phyloP scores from a whole-genome alignment of 2,329 filamentous ascomycete species.

The Colletotrichum sp. region DNA sequence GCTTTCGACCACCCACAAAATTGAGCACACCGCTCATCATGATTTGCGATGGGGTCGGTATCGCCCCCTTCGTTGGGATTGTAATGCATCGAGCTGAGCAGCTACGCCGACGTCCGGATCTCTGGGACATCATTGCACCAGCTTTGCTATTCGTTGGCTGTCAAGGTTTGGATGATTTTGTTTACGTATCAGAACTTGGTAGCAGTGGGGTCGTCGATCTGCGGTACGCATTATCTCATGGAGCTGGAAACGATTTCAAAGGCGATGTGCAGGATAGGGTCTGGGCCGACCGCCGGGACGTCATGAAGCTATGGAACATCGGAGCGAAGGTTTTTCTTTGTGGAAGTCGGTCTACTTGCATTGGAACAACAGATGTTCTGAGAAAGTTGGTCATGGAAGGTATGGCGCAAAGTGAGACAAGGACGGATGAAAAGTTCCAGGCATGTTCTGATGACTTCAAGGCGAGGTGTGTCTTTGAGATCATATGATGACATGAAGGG shows the following conservation, averaged over 20 bases:
- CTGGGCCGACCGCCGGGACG: background rate
- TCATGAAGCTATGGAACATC: background rate
- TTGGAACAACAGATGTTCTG: background rate
- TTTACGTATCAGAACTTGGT: background rate
- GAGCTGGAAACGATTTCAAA: background rate
- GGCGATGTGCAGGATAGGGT: background rate
- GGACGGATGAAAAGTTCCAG: background rate
- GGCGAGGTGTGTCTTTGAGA: background rate
- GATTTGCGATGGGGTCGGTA: background rate
- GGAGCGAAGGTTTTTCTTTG: background rate
- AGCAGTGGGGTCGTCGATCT: background rate
- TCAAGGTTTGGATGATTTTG: background rate
- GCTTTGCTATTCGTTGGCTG: background rate
- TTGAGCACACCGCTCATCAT: background rate
- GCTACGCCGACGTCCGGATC: background rate
- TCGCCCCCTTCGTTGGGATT: background rate
- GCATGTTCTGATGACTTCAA: background rate
- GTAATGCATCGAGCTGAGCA: background rate
- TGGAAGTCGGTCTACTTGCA: background rate
- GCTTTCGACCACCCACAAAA: background rate
- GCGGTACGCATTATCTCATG: background rate
- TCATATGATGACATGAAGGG: background rate
- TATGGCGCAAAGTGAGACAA: too few species aligned
- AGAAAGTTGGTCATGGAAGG: background rate
- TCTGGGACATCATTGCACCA: background rate